phyloP scores from a whole-genome alignment of 768 basidiomycete genomes.

The Tylopilus plumbeoviolaceoides region DNA sequence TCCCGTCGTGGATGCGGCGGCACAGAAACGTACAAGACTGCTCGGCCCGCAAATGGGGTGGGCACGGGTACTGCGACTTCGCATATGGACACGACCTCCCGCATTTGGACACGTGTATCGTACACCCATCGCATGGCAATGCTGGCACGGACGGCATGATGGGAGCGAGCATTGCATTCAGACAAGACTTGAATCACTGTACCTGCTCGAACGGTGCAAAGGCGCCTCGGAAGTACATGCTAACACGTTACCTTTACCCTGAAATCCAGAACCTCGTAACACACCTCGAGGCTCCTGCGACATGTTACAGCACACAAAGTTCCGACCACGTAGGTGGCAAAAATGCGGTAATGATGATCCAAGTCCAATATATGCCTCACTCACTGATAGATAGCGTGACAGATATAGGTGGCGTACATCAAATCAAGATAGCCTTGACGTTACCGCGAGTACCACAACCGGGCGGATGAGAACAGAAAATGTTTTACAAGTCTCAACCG shows the following conservation, averaged over 20 bases:
- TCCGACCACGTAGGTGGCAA: slow-evolving; percentile 10
- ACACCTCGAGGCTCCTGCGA: slow-evolving; percentile 12
- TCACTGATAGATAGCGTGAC: slow-evolving; percentile 10
- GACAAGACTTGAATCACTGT: slow-evolving; percentile 7
- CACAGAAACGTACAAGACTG: slow-evolving; percentile 21
- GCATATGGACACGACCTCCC: slow-evolving; percentile 9
- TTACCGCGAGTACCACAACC: slow-evolving; percentile 14
- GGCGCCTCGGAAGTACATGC: background rate
- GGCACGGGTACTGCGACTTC: slow-evolving; percentile 13
- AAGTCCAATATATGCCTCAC: background rate
- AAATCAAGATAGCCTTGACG: slow-evolving; percentile 7
- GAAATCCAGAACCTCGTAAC: slow-evolving; percentile 2
- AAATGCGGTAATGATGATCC: slow-evolving; percentile 22
- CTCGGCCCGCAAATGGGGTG: slow-evolving; percentile 17
- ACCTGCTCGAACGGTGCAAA: slow-evolving; percentile 11
- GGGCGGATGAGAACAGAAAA: slow-evolving; percentile 9
- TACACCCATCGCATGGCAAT: background rate
- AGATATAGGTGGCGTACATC: slow-evolving; percentile 17
- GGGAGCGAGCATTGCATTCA: slow-evolving; percentile 4
- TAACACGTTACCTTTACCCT: slow-evolving; percentile 20
- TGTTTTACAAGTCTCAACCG: slow-evolving; percentile 12
- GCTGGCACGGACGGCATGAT: background rate
- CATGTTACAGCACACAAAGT: slow-evolving; percentile 20
- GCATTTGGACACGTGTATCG: slow-evolving; percentile 15
- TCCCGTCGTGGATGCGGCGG: slow-evolving; percentile 14